phyloP scores from a whole-genome alignment of 352 stramenopile species.

The Blastocystis sp. region DNA sequence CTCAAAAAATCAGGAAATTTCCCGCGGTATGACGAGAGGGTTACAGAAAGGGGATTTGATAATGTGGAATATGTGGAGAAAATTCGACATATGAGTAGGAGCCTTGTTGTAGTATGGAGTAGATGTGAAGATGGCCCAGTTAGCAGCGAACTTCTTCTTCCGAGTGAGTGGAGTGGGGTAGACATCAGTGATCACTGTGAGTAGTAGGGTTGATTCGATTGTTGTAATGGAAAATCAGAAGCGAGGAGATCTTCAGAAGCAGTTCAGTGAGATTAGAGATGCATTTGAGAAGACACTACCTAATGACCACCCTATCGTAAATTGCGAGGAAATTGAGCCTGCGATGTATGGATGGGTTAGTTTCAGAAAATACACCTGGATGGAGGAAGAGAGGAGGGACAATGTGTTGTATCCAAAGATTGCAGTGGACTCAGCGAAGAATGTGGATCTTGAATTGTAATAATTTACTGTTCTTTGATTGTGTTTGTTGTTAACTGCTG shows the following conservation, averaged over 20 bases:
- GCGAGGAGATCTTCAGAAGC: background rate
- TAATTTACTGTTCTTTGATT: background rate
- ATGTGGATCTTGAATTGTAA: background rate
- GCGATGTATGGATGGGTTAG: constrained; percentile 17
- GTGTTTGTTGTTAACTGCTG: background rate
- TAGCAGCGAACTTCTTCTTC: constrained; percentile 42
- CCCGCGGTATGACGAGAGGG: background rate
- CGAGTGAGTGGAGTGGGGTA: constrained; percentile 4
- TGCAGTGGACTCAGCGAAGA: background rate
- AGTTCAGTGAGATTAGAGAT: background rate
- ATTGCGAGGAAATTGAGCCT: constrained; percentile 5
- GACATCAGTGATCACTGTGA: background rate
- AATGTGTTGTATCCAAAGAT: constrained; percentile 32
- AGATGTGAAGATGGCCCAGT: constrained; percentile 23
- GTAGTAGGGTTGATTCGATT: background rate
- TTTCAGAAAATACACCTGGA: background rate
- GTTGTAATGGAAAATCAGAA: background rate
- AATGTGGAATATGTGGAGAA: constrained; percentile 32
- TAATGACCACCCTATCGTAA: background rate
- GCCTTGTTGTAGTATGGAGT: background rate
- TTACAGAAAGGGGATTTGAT: constrained; percentile 36
- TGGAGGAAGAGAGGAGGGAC: background rate
- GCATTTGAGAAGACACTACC: background rate
- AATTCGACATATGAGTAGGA: constrained; percentile 24
- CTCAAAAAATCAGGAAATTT: background rate